These are phyloP conservation scores for Yarrowia divulgata DNA, from an alignment of 805 yeast species.

Conservation along the genomic window DNA sequence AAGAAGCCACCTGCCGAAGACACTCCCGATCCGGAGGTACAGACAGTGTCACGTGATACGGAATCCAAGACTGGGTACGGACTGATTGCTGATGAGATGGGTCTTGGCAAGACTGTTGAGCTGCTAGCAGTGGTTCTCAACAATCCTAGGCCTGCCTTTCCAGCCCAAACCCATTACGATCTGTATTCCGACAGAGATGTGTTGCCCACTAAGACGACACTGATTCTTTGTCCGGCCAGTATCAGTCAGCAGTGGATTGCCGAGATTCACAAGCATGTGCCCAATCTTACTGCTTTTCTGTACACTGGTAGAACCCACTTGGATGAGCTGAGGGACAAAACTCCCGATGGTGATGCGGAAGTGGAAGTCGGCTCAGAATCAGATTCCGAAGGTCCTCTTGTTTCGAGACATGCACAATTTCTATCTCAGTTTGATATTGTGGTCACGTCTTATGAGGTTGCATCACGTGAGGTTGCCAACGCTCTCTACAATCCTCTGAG, in stretches of 20 bases:
- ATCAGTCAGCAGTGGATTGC: constrained; percentile 85
- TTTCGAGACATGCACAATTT: constrained; percentile 56
- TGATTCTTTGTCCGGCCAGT: constrained; percentile 86
- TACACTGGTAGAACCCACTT: constrained; percentile 62
- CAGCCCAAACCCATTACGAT: constrained; percentile 46
- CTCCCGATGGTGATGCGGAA: not conserved
- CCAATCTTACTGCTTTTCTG: constrained; percentile 64
- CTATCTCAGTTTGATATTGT: constrained; percentile 75
- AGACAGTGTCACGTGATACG: not conserved
- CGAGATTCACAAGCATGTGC: constrained; percentile 69
- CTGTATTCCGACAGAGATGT: constrained; percentile 56
- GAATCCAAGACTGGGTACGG: constrained; percentile 57
- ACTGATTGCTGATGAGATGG: constrained; percentile 93
- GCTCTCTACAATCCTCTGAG: constrained; percentile 69
- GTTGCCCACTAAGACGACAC: constrained; percentile 67
- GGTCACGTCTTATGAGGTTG: constrained; percentile 74
- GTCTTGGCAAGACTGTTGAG: constrained; percentile 94
- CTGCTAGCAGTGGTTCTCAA: constrained; percentile 67
- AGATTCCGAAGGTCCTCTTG: constrained; percentile 3
- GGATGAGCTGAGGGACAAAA: not conserved
- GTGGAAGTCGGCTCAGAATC: not conserved
- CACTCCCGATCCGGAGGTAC: not conserved
- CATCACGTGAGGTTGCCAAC: constrained; percentile 77
- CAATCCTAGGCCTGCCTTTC: constrained; percentile 59
- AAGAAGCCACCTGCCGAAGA: not conserved